Base-by-base conservation (phyloP, 139 green algal genomes). In the Desmodesmus armatus region DNA sequence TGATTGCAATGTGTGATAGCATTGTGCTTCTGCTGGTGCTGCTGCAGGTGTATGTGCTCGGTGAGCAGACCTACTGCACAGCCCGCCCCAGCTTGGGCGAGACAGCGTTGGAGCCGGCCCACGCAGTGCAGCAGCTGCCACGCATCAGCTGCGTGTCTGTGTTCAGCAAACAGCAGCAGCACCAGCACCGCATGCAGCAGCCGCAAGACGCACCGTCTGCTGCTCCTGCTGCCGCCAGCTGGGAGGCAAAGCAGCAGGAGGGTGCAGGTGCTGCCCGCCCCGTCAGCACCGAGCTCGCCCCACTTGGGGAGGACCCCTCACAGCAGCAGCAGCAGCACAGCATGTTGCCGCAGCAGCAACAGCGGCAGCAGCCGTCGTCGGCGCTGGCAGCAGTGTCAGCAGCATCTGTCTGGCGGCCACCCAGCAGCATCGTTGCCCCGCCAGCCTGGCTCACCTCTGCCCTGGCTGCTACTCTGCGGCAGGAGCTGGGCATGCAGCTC, bases 391-490 rank as follows among this genome's bases (percentile, higher is more conserved):
- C 69, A 31, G 69, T 33, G n/a, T n/a, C n/a, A n/a, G n/a, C n/a
- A 27, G 55, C 71, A 4, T 39, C 71, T 6, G n/a, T 13, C 3
- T 76, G 66, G 71, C 44, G 23, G 41, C 82, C 82, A 5, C 71
- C 71, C 27, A 43, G 25, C 47, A 25, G 35, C 21, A 25, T n/a
- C 19, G 2, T 53, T 27, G 60, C 44, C 44, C 95, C 94, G 11
- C 95, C 95, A 2, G 82, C 92, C 29, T 98, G 94, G 95, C 41
- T 95, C 1, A 93, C 92, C 39, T 71, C 89, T n/a, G 82, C 63
- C 15, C 87, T 98, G 51, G 92, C 93, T 5, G 47, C 83, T 35
- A 79, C 85, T 25, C 75, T 98, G 69, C 86, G 92, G 39, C 15
- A 82, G 9, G 51, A 85, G 70, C 83, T 96, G 27, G 88, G 92